Percentiles rank a stretch among this genome's conserved stretches.
Evolutionary conservation across 768 basidiomycete species (phyloP).

Genomic region (Strobilomyces dryophilus): DNA sequence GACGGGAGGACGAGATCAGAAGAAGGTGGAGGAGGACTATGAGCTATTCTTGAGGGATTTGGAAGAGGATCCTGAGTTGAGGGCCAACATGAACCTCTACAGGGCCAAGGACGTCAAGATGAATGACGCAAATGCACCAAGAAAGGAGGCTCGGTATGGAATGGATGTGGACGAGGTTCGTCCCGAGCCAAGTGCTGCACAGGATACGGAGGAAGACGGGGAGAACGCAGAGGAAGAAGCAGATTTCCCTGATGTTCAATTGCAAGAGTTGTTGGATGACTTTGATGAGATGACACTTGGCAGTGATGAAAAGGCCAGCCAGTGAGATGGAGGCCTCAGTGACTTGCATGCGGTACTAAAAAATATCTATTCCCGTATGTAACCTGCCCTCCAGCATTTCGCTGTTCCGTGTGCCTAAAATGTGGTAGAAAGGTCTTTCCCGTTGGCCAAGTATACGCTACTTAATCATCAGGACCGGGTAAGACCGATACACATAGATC

Average conservation of each 20-base stretch:
- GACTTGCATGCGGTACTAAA: background rate
- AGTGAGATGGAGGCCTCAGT: background rate
- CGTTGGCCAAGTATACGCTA: too few species aligned
- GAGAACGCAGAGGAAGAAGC: slow-evolving; percentile 62
- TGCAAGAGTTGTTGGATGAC: slow-evolving; percentile 86
- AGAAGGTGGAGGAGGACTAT: slow-evolving; percentile 95
- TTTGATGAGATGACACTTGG: slow-evolving; percentile 89
- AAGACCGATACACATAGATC: too few species aligned
- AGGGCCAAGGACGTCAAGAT: slow-evolving; percentile 57
- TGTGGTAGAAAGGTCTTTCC: too few species aligned
- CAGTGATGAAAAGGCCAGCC: slow-evolving; percentile 26
- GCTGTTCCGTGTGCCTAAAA: too few species aligned
- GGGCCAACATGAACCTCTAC: slow-evolving; percentile 84
- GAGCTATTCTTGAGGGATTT: slow-evolving; percentile 92
- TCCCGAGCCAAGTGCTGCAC: slow-evolving; percentile 22
- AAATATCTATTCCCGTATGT: too few species aligned
- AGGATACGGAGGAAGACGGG: slow-evolving; percentile 21
- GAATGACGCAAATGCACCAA: slow-evolving; percentile 33
- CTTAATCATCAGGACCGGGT: too few species aligned
- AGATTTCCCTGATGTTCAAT: slow-evolving; percentile 84
- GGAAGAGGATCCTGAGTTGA: slow-evolving; percentile 92
- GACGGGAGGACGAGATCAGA: slow-evolving; percentile 84
- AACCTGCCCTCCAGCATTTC: background rate
- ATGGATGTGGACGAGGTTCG: slow-evolving; percentile 68
- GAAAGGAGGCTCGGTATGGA: slow-evolving; percentile 26